phyloP scores from a whole-genome alignment of 2,329 filamentous ascomycete genomes.

The Dothistroma pini region DNA sequence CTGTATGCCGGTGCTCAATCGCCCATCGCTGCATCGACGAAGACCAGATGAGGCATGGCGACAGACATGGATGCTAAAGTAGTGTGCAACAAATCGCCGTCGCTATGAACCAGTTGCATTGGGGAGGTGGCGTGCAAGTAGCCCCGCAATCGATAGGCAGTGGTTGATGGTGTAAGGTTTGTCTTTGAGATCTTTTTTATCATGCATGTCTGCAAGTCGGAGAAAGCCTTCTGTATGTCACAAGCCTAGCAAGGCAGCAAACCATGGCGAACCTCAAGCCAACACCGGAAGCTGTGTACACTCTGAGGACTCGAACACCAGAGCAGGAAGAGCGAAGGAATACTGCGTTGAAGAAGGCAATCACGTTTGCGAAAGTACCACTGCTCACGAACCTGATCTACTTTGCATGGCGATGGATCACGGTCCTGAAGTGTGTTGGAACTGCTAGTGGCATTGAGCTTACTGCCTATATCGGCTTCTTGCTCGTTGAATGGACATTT shows the following conservation, averaged over 20 bases:
- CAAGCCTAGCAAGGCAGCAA: neutral
- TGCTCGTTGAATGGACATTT: constrained; percentile 17
- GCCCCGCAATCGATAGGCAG: neutral
- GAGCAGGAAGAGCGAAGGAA: constrained; percentile 11
- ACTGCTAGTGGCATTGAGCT: constrained; percentile 6
- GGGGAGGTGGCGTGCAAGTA: neutral
- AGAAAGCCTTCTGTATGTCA: neutral
- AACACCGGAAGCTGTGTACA: neutral
- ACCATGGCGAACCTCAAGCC: constrained; percentile 6
- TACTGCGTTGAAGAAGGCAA: constrained; percentile 12
- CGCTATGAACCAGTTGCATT: neutral
- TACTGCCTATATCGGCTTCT: constrained; percentile 10
- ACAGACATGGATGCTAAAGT: neutral
- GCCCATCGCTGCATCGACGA: neutral
- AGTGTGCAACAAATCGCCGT: neutral
- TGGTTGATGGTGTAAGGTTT: neutral
- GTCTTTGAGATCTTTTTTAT: neutral
- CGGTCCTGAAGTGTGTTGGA: constrained; percentile 7
- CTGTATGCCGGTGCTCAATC: neutral
- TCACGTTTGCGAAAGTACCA: constrained; percentile 13
- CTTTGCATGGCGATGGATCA: constrained; percentile 17
- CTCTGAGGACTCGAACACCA: constrained; percentile 3
- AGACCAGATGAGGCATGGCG: neutral
- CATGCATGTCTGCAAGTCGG: neutral
- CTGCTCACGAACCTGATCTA: constrained; percentile 15